These are phyloP conservation scores for Nyctanthes arbortristis DNA, from an alignment of 257 asterid species.

Conservation along the genomic window DNA sequence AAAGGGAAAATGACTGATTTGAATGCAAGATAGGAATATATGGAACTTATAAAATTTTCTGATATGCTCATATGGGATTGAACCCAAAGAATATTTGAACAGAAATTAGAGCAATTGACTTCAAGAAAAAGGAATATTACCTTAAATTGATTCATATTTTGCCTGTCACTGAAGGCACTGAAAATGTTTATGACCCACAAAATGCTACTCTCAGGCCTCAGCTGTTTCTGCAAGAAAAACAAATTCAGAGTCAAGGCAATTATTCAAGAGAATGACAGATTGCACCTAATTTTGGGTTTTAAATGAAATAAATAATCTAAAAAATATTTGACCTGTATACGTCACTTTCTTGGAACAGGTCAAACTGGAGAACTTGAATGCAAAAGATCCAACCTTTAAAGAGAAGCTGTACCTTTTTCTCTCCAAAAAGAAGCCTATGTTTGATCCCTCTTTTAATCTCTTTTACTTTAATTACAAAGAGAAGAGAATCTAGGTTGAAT, in stretches of 20 bases:
- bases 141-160: constrained; percentile 52
- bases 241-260: constrained; percentile 37
- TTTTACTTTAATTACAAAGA: background rate
- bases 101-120: constrained; percentile 41
- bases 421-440: constrained; percentile 37
- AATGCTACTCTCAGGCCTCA: constrained; percentile 34
- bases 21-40: constrained; percentile 59
- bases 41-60: constrained; percentile 27
- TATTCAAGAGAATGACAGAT: constrained; percentile 26
- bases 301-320: constrained; percentile 18
- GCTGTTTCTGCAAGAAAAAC: constrained; percentile 53
- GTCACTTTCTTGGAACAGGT: constrained; percentile 2
- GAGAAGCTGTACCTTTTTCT: constrained; percentile 27
- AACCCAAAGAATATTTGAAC: constrained; percentile 23
- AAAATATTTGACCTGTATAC: background rate
- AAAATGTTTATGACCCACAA: constrained; percentile 43
- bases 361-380: constrained; percentile 2
- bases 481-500: background rate
- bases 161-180: constrained; percentile 67
- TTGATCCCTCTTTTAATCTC: constrained; percentile 20
- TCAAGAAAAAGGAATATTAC: constrained; percentile 22
- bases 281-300: constrained; percentile 20
- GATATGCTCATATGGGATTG: constrained; percentile 42
- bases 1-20: constrained; percentile 60
- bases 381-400: constrained; percentile 45